Base-by-base conservation (phyloP, 805 yeast genomes). In the Nakazawaea ambrosiae region DNA sequence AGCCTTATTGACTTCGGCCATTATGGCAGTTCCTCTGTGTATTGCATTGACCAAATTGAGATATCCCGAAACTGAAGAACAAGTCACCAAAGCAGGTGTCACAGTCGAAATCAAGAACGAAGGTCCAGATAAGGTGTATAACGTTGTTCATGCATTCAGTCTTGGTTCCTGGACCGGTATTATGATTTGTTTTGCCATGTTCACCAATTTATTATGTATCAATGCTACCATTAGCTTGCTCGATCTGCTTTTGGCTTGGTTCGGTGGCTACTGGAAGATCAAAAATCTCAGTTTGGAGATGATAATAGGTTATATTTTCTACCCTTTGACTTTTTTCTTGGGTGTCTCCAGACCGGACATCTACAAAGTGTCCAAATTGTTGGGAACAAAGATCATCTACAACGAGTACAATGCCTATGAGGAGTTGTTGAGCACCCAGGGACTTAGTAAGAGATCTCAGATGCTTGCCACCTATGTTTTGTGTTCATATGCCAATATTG, bases 1-100 rank as follows among this genome's bases (percentile, higher is more conserved):
- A 46, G 81, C 80, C 5, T 62, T 77, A 49, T 73, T 76, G 14
- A 70, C 79, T n/a, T 70, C 80, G 20, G 77, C 83, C 62, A 78
- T 77, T 37, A 76, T 76, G 83, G 75, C 81, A 2, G 75, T 76
- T 50, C 83, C 83, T 5, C 78, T 78, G 27, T 69, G 80, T 6
- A 57, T 76, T 42, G 79, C 81, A 3, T 71, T 75, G 17, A 70
- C 81, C 12, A 76, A 76, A 48, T 61, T 76, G 43, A 66, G 82
- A 50, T 60, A 57, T 44, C 83, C 83, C 12, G 83, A 76, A 48
- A 65, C 70, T 4, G 81, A 76, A 43, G 67, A 61, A 44, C 65
- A 81, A 3, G 46, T 75, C 32, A 67, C 81, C 20, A 51, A 62
- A 33, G 75, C 78, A 22, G 60, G 58, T 35, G 63, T 67, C 17